Percentiles rank a stretch among this genome's conserved stretches.
Conservation (phyloP, 148 eudicot species). For the Bassia scoparia region DNA sequence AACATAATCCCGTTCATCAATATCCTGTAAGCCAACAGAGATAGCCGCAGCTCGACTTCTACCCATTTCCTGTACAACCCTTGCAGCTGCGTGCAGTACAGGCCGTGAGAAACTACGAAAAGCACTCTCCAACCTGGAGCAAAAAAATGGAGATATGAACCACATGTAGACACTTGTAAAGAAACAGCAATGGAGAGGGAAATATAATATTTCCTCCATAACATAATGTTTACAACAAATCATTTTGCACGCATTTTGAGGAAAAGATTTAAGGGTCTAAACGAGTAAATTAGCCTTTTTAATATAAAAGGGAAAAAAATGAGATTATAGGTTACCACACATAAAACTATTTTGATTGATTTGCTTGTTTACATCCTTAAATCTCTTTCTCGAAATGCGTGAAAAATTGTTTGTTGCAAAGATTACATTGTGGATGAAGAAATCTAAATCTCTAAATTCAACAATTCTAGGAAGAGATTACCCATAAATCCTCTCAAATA, state of each 20-base stretch:
- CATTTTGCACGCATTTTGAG: too few relatives aligned
- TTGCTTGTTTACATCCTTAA: too few relatives aligned
- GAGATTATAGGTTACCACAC: too few relatives aligned
- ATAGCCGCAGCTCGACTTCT: conserved; percentile 99
- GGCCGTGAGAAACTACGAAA: conserved; percentile 95
- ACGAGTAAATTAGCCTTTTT: too few relatives aligned
- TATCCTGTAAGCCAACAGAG: conserved; percentile 81
- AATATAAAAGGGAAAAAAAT: too few relatives aligned
- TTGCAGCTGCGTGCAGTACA: conserved; percentile 88
- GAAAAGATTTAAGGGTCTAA: too few relatives aligned
- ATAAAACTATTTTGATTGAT: too few relatives aligned
- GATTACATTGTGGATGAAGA: neutral
- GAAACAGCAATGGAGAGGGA: neutral
- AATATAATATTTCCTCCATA: neutral
- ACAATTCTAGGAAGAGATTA: neutral
- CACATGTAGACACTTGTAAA: too few relatives aligned
- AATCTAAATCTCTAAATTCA: neutral
- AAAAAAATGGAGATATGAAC: conserved; percentile 12
- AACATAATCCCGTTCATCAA: conserved; percentile 87
- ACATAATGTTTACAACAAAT: too few relatives aligned
- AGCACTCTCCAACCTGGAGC: conserved; percentile 83
- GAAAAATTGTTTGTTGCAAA: too few relatives aligned
- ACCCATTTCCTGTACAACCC: conserved; percentile 99
- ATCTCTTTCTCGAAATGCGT: too few relatives aligned
- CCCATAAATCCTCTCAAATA: neutral